A percentile compares a stretch with the other conserved stretches of the same genome.
Evolutionary conservation across 768 basidiomycete genomes (phyloP).

Genomic region (Hortiboletus flavorubellus): DNA sequence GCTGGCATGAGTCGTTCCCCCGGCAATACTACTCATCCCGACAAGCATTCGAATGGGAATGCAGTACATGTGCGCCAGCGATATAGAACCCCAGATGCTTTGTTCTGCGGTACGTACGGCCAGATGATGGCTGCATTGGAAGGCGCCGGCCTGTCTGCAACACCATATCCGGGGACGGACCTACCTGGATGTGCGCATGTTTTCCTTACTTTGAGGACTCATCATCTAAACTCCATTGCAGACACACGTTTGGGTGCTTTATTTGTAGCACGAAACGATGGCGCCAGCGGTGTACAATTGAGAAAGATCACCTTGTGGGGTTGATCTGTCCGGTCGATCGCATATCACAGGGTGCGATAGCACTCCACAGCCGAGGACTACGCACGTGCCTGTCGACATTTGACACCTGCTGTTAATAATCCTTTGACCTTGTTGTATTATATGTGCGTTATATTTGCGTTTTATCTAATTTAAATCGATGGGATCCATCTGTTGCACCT

Average conservation of each 20-base stretch:
- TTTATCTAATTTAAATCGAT: background rate
- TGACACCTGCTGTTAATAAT: background rate
- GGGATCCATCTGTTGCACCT: background rate
- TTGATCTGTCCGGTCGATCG: slow-evolving; percentile 15
- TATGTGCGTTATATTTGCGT: background rate
- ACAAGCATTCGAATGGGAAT: background rate
- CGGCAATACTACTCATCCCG: slow-evolving; percentile 1
- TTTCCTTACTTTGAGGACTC: background rate
- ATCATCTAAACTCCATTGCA: slow-evolving; percentile 8
- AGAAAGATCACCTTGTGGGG: slow-evolving; percentile 42
- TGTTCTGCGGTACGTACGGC: slow-evolving; percentile 44
- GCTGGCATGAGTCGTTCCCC: slow-evolving; percentile 41
- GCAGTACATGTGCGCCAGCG: slow-evolving; percentile 2
- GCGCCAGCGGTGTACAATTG: slow-evolving; percentile 32
- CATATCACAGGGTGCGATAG: background rate
- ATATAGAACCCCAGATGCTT: slow-evolving; percentile 24
- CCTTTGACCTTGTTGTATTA: background rate
- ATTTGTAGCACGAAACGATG: slow-evolving; percentile 36
- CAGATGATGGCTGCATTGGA: slow-evolving; percentile 40
- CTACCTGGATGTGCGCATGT: slow-evolving; percentile 31
- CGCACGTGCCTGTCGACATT: background rate
- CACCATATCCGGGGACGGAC: slow-evolving; percentile 29
- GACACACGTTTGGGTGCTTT: slow-evolving; percentile 41
- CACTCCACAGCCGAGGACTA: background rate
- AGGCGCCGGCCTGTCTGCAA: slow-evolving; percentile 34